Percentiles rank a stretch among this genome's conserved stretches.
phyloP scores from a whole-genome alignment of 371 early-diverging fungal genomes.

The Entomophthora muscae region DNA sequence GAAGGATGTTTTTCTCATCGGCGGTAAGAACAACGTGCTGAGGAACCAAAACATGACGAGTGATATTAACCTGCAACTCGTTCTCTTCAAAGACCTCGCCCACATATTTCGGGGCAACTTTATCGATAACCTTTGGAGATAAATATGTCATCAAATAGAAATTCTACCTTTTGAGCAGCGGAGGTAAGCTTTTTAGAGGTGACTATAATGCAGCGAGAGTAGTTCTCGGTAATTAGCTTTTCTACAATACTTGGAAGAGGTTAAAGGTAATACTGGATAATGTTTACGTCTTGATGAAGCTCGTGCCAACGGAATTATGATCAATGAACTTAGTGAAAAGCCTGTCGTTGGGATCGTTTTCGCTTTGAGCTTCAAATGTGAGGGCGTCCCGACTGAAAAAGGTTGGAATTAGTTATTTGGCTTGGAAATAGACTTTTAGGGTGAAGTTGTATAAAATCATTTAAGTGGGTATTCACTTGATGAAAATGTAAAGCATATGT shows the following conservation, averaged over 20 bases:
- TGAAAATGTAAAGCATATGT: neutral
- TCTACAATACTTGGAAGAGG: neutral
- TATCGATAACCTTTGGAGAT: constrained; percentile 35
- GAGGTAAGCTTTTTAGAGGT: constrained; percentile 71
- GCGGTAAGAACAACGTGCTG: constrained; percentile 77
- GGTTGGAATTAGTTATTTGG: neutral
- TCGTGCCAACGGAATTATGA: neutral
- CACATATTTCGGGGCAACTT: constrained; percentile 47
- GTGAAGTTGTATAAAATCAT: neutral
- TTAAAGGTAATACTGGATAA: neutral
- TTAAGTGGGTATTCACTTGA: neutral
- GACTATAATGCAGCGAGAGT: constrained; percentile 61
- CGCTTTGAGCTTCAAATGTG: neutral
- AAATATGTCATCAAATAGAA: neutral
- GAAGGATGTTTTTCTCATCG: constrained; percentile 83
- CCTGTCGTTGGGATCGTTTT: neutral
- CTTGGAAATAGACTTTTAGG: neutral
- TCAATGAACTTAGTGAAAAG: neutral
- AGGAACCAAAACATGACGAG: constrained; percentile 93
- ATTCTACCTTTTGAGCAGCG: constrained; percentile 65
- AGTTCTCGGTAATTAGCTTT: neutral
- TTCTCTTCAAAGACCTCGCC: constrained; percentile 89
- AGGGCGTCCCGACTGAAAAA: neutral
- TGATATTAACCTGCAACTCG: constrained; percentile 96
- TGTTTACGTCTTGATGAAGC: neutral